Evolutionary conservation across 2,329 filamentous ascomycete species (phyloP), one percentile per base, ranked within the genome.

Genomic region (Pseudocercospora pini-densiflorae): DNA sequence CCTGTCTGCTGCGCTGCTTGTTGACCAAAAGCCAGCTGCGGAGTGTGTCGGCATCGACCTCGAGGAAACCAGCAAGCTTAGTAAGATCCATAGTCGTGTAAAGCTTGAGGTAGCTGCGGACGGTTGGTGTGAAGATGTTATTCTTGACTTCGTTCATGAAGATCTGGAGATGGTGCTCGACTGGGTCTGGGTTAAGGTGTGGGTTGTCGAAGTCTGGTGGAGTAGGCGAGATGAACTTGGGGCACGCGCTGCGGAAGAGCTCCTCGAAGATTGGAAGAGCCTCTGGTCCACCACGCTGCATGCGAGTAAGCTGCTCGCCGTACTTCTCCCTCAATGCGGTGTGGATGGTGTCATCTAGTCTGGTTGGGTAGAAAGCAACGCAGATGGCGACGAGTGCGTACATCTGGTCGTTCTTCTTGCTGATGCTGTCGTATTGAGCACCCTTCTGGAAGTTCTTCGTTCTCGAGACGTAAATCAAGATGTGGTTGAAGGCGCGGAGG

Each of bases 371-470:
- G 87, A 99, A 97, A 72, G 95, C 94, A 65, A 98, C 94, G 82
- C 95, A 99, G 84, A 99, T 98, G 81, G 95, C 94, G 75, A 99
- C 96, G 73, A 99, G 88, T 45, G 95, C 95, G 81, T 97, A 97
- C 94, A 99, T 98, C 87, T 99, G 95, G 82, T 99, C 95, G 82
- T 97, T 98, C 90, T 98, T 98, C 91, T 99, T 99, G 77, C 92
- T 94, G 82, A 98, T 97, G 70, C 93, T 96, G 82, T 99, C 95
- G 85, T 97, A 98, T 84, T 97, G 92, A 29, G 92, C 91, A 81
- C 94, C 97, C 90, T 98, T 99, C 84, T 99, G 95, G 89, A 98
- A 98, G 87, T 98, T 98, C 92, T 99, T 99, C 79, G 95, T 99
- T 77, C 95, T 88, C 74, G 93, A 97, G 73, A 99, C 94, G 84